Base-by-base conservation (phyloP, 257 asterid genomes). In the Haberlea rhodopensis region DNA sequence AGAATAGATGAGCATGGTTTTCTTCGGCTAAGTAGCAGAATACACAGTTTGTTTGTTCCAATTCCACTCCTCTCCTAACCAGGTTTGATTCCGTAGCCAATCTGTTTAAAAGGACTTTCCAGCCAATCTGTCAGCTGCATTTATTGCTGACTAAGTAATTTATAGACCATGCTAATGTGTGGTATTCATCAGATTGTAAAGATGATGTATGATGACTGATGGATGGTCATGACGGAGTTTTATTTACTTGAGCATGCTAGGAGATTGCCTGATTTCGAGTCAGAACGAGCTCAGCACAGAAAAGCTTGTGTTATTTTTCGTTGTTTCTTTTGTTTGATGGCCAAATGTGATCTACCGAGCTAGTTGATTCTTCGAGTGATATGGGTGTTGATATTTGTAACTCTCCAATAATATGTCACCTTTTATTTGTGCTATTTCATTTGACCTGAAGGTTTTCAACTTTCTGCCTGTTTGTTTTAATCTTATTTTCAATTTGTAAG, bases 381-480 rank as follows among this genome's bases (percentile, higher is more conserved):
- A 15, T 40, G 49, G 19, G 7, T 40, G 0, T 40, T 40, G 19
- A 4, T 40, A 40, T 40, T 40, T 15, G 19, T 40, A 40, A 37
- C 46, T 10, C 13, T 37, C n/a, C 46, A 10, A 10, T 37, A 2
- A n/a, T 10, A 11, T 37, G 16, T 37, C 46, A 37, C 3, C n/a
- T 37, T 37, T 40, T 37, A 32, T 37, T 40, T 15, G 19, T 40
- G 19, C 49, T 15, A 40, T 57, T 57, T 53, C 19, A 22, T 45
- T 53, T 31, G 53, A 55, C 75, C 6, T 43, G 63, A 60, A 75
- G 72, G 34, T 52, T 60, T 57, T 62, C 66, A 19, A 49, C 46
- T 22, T 19, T 10, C 51, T 19, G 25, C 48, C 48, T 0, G 24
- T 37, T 53, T n/a, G n/a, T 18, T 43, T 21, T 51, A 11, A 19